phyloP scores from a whole-genome alignment of 140 eudicot species.

The Ambrosia hybrid region DNA sequence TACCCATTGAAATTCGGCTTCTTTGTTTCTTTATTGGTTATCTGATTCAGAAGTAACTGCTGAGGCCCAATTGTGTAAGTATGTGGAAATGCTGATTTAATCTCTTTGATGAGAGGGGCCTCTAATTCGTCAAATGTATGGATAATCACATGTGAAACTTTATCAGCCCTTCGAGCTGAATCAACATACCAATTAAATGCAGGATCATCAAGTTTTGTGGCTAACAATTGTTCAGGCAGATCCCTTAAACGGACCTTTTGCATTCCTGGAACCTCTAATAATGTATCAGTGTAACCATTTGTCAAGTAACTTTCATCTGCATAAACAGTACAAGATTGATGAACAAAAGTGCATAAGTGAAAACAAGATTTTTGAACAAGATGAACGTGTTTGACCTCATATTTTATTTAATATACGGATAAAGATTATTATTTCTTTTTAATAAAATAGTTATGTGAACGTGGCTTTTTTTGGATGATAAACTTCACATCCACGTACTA shows the following conservation, averaged over 20 bases:
- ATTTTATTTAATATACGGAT: too few species aligned
- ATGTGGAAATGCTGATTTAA: conserved; percentile 7
- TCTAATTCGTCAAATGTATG: conserved; percentile 32
- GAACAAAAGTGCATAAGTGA: neutral
- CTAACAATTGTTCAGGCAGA: conserved; percentile 12
- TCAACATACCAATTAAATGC: conserved; percentile 1
- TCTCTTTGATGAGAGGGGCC: conserved; percentile 12
- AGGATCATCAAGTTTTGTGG: conserved; percentile 8
- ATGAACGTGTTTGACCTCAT: too few species aligned
- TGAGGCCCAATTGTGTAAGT: conserved; percentile 15
- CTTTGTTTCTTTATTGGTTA: neutral
- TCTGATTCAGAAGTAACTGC: conserved; percentile 7
- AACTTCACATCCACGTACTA: too few species aligned
- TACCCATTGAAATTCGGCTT: conserved; percentile 21
- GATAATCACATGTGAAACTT: conserved; percentile 25
- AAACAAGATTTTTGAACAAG: neutral
- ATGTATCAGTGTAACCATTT: conserved; percentile 27
- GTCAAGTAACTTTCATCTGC: conserved; percentile 32
- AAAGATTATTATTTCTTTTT: too few species aligned
- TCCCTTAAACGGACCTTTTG: conserved; percentile 24
- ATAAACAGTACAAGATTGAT: neutral
- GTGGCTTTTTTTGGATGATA: too few species aligned
- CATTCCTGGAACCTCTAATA: conserved; percentile 36
- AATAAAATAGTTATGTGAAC: too few species aligned
- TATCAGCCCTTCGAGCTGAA: conserved; percentile 13